phyloP scores from a whole-genome alignment of 2,329 filamentous ascomycete genomes.

The Dothideomycetes sp. region DNA sequence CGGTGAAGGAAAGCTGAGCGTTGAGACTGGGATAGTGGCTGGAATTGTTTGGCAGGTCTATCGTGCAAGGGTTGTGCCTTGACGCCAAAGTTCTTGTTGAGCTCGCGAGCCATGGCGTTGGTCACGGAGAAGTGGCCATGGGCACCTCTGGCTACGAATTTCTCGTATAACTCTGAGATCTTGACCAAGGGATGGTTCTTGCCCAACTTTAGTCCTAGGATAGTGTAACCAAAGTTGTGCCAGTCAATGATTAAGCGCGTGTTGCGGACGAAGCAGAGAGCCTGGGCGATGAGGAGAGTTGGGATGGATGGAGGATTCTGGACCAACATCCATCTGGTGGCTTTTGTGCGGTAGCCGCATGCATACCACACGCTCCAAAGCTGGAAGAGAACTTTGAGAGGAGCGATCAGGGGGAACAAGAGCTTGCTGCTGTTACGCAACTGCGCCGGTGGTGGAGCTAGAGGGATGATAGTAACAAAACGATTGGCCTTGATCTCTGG shows the following conservation, averaged over 20 bases:
- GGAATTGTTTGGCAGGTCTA: conserved; percentile 73
- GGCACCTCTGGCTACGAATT: conserved; percentile 57
- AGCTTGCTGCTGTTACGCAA: conserved; percentile 60
- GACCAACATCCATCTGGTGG: conserved; percentile 76
- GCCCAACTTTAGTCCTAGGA: conserved; percentile 62
- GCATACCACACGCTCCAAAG: conserved; percentile 59
- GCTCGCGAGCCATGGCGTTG: conserved; percentile 70
- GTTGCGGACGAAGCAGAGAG: conserved; percentile 66
- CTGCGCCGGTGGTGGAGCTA: conserved; percentile 57
- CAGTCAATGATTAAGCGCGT: conserved; percentile 86
- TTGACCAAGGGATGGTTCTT: conserved; percentile 63
- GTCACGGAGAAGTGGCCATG: conserved; percentile 79
- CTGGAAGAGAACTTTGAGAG: conserved; percentile 81
- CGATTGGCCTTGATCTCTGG: conserved; percentile 63
- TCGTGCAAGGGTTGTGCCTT: conserved; percentile 66
- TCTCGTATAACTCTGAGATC: conserved; percentile 71
- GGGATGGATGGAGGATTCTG: conserved; percentile 94
- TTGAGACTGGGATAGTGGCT: conserved; percentile 49
- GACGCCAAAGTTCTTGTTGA: conserved; percentile 59
- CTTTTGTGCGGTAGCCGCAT: conserved; percentile 64
- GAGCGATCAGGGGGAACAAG: conserved; percentile 69
- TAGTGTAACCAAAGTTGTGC: conserved; percentile 98
- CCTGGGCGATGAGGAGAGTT: conserved; percentile 65
- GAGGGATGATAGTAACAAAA: conserved; percentile 60
- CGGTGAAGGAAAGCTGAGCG: conserved; percentile 53